Percentiles rank a stretch among this genome's conserved stretches.
phyloP scores from a whole-genome alignment of 164 flowering plant genomes.

The Umbellularia californica region DNA sequence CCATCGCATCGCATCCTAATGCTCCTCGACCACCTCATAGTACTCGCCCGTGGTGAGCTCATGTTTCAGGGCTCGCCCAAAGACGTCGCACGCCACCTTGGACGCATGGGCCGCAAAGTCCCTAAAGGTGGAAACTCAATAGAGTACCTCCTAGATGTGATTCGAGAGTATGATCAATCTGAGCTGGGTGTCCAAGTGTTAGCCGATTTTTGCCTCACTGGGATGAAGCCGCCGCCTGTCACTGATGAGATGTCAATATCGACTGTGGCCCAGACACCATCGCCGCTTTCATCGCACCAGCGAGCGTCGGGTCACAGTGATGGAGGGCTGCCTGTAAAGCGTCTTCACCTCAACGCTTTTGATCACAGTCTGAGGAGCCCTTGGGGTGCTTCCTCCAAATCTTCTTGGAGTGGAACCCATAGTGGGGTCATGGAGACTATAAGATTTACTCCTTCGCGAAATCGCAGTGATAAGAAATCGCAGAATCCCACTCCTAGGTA shows the following conservation, averaged over 20 bases:
- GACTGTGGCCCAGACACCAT: conserved; percentile 23
- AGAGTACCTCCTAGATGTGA: conserved; percentile 61
- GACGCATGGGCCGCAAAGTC: conserved; percentile 53
- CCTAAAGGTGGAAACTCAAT: conserved; percentile 56
- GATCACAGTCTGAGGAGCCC: conserved; percentile 57
- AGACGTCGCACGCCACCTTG: conserved; percentile 42
- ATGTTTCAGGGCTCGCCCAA: conserved; percentile 70
- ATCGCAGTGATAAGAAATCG: conserved; percentile 15
- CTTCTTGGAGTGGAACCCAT: conserved; percentile 46
- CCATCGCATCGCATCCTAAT: conserved; percentile 55
- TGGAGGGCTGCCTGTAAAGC: conserved; percentile 12
- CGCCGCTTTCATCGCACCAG: neutral
- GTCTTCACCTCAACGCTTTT: conserved; percentile 36
- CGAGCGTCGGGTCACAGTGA: neutral
- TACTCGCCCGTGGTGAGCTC: conserved; percentile 61
- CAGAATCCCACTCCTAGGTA: neutral
- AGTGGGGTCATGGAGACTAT: conserved; percentile 39
- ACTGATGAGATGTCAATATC: conserved; percentile 35
- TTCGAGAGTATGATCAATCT: conserved; percentile 64
- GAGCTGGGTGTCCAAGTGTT: conserved; percentile 51
- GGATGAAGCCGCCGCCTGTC: conserved; percentile 50
- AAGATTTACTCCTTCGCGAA: conserved; percentile 40
- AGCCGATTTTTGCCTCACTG: conserved; percentile 55
- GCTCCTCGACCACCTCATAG: conserved; percentile 59
- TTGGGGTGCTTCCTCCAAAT: conserved; percentile 30